Evolutionary conservation across 208 protist genomes (phyloP).

Genomic region (Trichomonas vaginalis): DNA sequence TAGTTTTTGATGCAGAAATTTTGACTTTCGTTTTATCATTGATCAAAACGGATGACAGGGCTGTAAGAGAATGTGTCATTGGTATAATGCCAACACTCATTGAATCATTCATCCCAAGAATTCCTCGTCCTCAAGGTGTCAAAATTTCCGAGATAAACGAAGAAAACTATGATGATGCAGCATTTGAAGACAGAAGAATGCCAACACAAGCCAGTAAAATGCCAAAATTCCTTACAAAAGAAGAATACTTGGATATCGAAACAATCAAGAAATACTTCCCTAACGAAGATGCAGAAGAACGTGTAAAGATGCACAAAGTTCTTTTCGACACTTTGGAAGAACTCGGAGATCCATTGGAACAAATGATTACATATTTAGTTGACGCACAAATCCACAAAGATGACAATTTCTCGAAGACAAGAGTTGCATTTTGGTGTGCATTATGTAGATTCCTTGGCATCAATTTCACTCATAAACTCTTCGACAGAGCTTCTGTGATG

Average conservation of each 20-base stretch:
- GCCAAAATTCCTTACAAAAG: not conserved
- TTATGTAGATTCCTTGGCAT: not conserved
- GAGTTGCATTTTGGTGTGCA: not conserved
- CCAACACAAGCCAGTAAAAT: not conserved
- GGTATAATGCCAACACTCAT: not conserved
- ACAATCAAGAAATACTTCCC: not conserved
- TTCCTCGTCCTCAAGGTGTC: not conserved
- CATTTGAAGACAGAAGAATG: not conserved
- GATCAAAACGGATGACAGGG: not conserved
- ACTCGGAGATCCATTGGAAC: not conserved
- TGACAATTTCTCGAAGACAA: not conserved
- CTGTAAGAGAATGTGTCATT: not conserved
- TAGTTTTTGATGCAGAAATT: not conserved
- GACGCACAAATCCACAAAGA: slow-evolving; percentile 10
- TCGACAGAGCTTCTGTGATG: not conserved
- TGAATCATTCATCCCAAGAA: not conserved
- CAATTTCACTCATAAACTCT: not conserved
- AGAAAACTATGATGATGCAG: not conserved
- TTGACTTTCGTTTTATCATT: not conserved
- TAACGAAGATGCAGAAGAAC: not conserved
- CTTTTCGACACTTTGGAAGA: not conserved
- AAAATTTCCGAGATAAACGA: not conserved
- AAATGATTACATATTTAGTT: not conserved
- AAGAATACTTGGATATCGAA: not conserved
- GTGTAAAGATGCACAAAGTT: not conserved